phyloP scores from a whole-genome alignment of 2,329 filamentous ascomycete genomes.

The Exophiala sideris region DNA sequence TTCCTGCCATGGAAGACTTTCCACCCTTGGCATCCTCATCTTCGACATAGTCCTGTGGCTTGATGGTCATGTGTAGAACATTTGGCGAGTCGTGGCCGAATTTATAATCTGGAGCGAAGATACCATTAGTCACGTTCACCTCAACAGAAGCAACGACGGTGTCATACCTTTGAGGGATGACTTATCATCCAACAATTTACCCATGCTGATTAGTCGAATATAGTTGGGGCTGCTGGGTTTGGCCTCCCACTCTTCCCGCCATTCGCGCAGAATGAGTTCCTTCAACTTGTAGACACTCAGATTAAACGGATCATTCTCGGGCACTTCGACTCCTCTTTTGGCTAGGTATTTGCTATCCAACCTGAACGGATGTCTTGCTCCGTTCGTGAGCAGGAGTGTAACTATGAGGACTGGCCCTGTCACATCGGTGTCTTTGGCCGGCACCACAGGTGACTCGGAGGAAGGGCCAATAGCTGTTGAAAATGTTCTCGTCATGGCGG shows the following conservation, averaged over 20 bases:
- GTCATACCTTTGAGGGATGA: conserved; percentile 69
- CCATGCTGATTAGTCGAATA: conserved; percentile 89
- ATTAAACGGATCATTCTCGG: conserved; percentile 76
- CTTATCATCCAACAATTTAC: conserved; percentile 87
- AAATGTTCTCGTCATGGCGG: conserved; percentile 16
- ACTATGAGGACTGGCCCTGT: conserved; percentile 52
- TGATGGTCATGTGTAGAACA: conserved; percentile 91
- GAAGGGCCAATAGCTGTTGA: conserved; percentile 30
- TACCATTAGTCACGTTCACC: not conserved
- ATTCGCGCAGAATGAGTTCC: conserved; percentile 88
- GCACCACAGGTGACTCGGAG: conserved; percentile 24
- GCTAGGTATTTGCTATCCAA: conserved; percentile 82
- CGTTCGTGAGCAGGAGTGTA: conserved; percentile 76
- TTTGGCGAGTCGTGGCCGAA: conserved; percentile 73
- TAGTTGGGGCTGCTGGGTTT: conserved; percentile 81
- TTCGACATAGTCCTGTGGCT: conserved; percentile 77
- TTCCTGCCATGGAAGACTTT: conserved; percentile 49
- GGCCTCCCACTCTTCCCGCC: conserved; percentile 85
- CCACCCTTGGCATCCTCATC: conserved; percentile 68
- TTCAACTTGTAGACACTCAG: conserved; percentile 94
- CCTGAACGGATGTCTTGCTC: conserved; percentile 82
- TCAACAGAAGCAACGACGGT: not conserved
- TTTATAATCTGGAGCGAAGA: conserved; percentile 63
- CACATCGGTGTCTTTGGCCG: conserved; percentile 38
- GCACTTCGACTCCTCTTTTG: conserved; percentile 74